Percentiles rank a stretch among this genome's conserved stretches.
phyloP scores from a whole-genome alignment of 352 stramenopile species.

The Plasmopara viticola region DNA sequence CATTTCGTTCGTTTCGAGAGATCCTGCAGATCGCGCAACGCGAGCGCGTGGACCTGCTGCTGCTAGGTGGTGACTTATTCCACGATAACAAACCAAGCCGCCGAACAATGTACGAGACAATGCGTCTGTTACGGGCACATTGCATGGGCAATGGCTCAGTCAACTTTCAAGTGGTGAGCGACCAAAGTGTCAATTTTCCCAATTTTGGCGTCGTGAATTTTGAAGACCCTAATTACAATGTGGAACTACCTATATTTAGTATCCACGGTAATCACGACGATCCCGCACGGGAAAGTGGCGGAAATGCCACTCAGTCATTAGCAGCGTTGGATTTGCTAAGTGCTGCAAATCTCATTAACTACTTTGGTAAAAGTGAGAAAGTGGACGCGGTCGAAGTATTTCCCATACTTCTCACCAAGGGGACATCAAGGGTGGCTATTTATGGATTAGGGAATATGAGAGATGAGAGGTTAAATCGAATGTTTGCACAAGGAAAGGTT shows the following conservation, averaged over 20 bases:
- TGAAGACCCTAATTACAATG: constrained; percentile 93
- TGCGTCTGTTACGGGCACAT: constrained; percentile 93
- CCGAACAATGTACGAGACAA: constrained; percentile 95
- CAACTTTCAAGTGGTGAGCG: constrained; percentile 86
- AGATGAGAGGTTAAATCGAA: constrained; percentile 97
- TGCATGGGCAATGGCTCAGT: constrained; percentile 89
- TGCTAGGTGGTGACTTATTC: constrained; percentile 98
- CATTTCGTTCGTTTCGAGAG: constrained; percentile 86
- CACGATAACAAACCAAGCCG: constrained; percentile 98
- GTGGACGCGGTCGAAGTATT: constrained; percentile 94
- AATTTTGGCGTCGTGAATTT: constrained; percentile 94
- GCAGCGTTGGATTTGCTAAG: constrained; percentile 94
- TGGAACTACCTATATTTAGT: constrained; percentile 95
- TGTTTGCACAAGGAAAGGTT: constrained; percentile 95
- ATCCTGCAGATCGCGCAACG: constrained; percentile 66
- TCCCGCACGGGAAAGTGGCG: constrained; percentile 88
- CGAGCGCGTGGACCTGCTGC: constrained; percentile 85
- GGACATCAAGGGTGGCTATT: constrained; percentile 91
- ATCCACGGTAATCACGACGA: constrained; percentile 99
- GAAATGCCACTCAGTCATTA: constrained; percentile 64
- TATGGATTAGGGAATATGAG: constrained; percentile 98
- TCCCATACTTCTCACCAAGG: constrained; percentile 95
- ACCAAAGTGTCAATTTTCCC: constrained; percentile 87
- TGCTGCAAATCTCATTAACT: constrained; percentile 97
- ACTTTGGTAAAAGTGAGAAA: constrained; percentile 93